Percentiles rank a stretch among this genome's conserved stretches.
Evolutionary conservation across 371 early-diverging fungal species (phyloP).

Genomic region (Syncephalastrum monosporum): DNA sequence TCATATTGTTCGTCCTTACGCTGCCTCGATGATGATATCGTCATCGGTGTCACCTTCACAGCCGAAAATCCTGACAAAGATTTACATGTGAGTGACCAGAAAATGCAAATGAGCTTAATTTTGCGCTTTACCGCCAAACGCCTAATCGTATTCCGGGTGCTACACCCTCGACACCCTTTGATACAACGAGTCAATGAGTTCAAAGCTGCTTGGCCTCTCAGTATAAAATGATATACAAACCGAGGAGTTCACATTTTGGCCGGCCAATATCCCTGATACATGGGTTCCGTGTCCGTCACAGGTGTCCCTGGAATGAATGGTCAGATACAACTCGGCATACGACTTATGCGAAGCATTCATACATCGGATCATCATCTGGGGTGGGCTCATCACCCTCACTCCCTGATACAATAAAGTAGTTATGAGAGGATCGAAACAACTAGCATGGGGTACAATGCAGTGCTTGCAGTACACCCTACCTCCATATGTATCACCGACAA

Average conservation of each 20-base stretch:
- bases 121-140: constrained; percentile 23
- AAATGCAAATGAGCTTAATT: background rate
- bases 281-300: constrained; percentile 58
- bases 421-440: background rate
- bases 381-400: background rate
- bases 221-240: constrained; percentile 13
- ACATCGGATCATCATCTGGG: constrained; percentile 30
- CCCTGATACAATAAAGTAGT: background rate
- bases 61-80: constrained; percentile 20
- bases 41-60: constrained; percentile 27
- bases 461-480: constrained; percentile 12
- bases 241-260: constrained; percentile 29
- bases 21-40: constrained; percentile 30
- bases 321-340: background rate
- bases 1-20: constrained; percentile 11
- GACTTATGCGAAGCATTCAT: constrained; percentile 1
- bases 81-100: background rate
- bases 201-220: no score
- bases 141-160: constrained; percentile 24
- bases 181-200: background rate
- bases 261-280: constrained; percentile 65
- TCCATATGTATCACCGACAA: constrained; percentile 54
- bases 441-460: background rate
- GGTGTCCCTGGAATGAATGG: constrained; percentile 10
- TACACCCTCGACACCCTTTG: constrained; percentile 31